Conservation (phyloP, 2,329 filamentous ascomycete species). For the Penicillium sp. region DNA sequence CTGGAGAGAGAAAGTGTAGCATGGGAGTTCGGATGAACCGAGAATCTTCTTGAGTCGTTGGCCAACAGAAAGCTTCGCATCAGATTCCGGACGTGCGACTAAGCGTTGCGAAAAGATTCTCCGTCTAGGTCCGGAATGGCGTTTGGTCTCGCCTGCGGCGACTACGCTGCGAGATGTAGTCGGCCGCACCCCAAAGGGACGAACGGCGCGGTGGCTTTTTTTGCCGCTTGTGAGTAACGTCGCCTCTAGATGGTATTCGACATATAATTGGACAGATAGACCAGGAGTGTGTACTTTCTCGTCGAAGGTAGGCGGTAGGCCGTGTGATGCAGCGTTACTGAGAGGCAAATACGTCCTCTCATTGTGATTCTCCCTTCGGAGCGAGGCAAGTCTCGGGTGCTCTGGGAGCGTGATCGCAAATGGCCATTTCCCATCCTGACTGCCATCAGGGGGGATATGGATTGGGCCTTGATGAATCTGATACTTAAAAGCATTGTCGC, state of each 20-base stretch:
- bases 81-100: not conserved
- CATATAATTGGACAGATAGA: not conserved
- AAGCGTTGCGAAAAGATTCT: conserved; percentile 3
- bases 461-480: not conserved
- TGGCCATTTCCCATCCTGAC: not conserved
- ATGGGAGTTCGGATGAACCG: not conserved
- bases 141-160: not conserved
- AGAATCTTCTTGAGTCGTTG: conserved; percentile 1
- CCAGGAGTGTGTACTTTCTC: not conserved
- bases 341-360: not conserved
- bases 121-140: not conserved
- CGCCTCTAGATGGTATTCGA: conserved; percentile 2
- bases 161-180: not conserved
- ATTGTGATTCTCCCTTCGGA: not conserved
- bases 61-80: not conserved
- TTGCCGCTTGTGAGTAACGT: not conserved
- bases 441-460: not conserved
- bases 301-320: not conserved
- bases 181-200: not conserved
- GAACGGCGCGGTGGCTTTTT: not conserved
- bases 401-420: not conserved
- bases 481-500: not conserved
- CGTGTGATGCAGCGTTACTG: not conserved
- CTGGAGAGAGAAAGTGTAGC: conserved; percentile 4
- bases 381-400: not conserved